A percentile compares a stretch with the other conserved stretches of the same genome.
phyloP scores from a whole-genome alignment of 345 rosid genomes.

The Salix koriyanagi region DNA sequence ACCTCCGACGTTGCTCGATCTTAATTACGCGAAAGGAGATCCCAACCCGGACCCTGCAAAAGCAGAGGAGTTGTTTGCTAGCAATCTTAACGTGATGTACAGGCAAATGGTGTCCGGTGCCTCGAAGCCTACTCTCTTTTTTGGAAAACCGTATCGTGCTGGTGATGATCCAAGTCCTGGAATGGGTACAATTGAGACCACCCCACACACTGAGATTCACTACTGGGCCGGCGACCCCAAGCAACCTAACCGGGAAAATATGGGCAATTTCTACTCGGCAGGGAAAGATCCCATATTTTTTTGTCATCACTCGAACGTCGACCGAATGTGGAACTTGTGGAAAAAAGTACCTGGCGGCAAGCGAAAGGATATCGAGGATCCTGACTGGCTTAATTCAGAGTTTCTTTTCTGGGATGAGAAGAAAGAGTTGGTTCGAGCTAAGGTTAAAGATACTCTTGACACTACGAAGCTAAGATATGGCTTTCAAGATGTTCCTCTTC shows the following conservation, averaged over 20 bases:
- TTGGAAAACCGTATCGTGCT: conserved; percentile 48
- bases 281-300: conserved; percentile 60
- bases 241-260: conserved; percentile 47
- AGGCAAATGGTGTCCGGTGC: conserved; percentile 56
- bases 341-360: conserved; percentile 44
- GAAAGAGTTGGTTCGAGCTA: conserved; percentile 45
- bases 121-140: conserved; percentile 40
- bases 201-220: conserved; percentile 51
- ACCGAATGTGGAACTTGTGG: conserved; percentile 63
- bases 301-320: conserved; percentile 54
- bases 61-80: conserved; percentile 15
- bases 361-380: conserved; percentile 37
- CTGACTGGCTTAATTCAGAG: conserved; percentile 50
- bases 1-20: conserved; percentile 39
- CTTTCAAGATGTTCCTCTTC: conserved; percentile 48
- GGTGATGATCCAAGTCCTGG: conserved; percentile 53
- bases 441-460: conserved; percentile 49
- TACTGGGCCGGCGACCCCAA: conserved; percentile 47
- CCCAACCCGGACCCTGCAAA: conserved; percentile 2
- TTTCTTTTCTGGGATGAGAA: conserved; percentile 63
- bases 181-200: conserved; percentile 46
- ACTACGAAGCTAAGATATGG: conserved; percentile 28
- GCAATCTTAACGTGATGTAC: conserved; percentile 53
- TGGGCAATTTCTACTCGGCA: conserved; percentile 64
- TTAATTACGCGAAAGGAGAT: conserved; percentile 35